Evolutionary conservation across 495 filamentous ascomycete genomes (phyloP).

Genomic region (Talaromyces ruber): DNA sequence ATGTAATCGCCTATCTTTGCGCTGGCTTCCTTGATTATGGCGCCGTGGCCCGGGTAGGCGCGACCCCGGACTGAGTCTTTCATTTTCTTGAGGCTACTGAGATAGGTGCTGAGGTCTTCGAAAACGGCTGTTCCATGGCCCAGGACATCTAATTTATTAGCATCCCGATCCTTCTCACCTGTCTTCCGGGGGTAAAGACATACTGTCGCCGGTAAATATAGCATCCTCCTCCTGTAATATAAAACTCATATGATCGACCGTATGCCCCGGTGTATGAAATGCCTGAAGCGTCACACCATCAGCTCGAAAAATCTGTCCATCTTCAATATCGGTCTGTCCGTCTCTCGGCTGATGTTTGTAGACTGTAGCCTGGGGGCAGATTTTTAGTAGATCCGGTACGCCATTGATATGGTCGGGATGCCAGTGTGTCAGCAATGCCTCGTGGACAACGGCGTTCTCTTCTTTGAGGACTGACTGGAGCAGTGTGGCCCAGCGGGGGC

Average conservation of each 20-base stretch:
- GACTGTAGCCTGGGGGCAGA: conserved; percentile 48
- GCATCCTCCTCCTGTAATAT: conserved; percentile 65
- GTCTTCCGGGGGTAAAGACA: conserved; percentile 6
- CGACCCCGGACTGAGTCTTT: conserved; percentile 49
- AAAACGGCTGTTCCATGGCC: conserved; percentile 93
- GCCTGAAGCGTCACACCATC: conserved; percentile 72
- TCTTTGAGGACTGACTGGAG: conserved; percentile 53
- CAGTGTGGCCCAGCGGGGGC: conserved; percentile 46
- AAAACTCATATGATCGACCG: conserved; percentile 75
- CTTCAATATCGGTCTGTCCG: conserved; percentile 41
- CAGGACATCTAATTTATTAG: conserved; percentile 51
- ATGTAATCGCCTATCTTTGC: conserved; percentile 73
- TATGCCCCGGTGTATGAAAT: conserved; percentile 76
- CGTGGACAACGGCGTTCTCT: conserved; percentile 56
- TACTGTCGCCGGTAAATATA: conserved; percentile 86
- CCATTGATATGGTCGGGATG: conserved; percentile 81
- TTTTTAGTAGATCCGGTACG: conserved; percentile 51
- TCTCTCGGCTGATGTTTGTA: conserved; percentile 42
- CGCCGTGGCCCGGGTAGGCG: conserved; percentile 87
- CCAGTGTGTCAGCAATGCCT: conserved; percentile 78
- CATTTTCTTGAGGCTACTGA: conserved; percentile 69
- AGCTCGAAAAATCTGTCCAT: conserved; percentile 65
- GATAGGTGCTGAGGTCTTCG: conserved; percentile 67
- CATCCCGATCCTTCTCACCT: too few relatives aligned
- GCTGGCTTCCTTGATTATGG: conserved; percentile 57